These are phyloP conservation scores for Populus alba DNA, from an alignment of 345 rosid genomes.

Conservation along the genomic window DNA sequence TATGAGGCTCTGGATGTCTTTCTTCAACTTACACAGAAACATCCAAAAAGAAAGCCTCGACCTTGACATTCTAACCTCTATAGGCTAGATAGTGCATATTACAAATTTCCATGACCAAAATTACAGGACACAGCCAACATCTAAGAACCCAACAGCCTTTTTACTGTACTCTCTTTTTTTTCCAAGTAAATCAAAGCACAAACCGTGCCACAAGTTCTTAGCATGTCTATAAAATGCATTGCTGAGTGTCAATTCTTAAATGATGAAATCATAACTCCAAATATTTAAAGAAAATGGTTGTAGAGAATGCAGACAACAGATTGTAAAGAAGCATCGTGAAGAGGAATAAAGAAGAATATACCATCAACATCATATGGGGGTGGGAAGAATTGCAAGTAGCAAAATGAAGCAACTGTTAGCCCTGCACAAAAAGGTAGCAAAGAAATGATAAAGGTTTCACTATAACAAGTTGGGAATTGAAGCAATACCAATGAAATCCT, in stretches of 20 bases:
- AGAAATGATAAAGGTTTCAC: slow-evolving; percentile 10
- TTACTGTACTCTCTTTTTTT: not conserved
- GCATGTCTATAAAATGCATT: not conserved
- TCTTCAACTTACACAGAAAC: not conserved
- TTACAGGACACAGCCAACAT: not conserved
- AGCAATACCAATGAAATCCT: not conserved
- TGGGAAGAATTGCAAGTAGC: slow-evolving; percentile 80
- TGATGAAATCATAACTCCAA: not conserved
- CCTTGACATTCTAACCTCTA: not conserved
- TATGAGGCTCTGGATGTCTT: not conserved
- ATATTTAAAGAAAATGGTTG: not conserved
- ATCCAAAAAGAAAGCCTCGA: not conserved
- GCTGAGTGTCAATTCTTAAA: not conserved
- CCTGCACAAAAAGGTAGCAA: slow-evolving; percentile 37
- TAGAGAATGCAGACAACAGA: not conserved
- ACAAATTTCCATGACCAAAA: not conserved
- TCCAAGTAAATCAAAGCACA: not conserved
- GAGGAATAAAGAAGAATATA: slow-evolving; percentile 21
- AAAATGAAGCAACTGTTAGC: slow-evolving; percentile 52
- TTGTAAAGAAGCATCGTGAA: not conserved
- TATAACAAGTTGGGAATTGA: not conserved
- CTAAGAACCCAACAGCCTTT: not conserved
- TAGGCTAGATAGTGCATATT: no score
- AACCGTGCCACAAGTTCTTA: not conserved
- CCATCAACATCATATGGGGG: slow-evolving; percentile 68